Conservation (phyloP, 2,329 filamentous ascomycete genomes). For the Cladophialophora psammophila region DNA sequence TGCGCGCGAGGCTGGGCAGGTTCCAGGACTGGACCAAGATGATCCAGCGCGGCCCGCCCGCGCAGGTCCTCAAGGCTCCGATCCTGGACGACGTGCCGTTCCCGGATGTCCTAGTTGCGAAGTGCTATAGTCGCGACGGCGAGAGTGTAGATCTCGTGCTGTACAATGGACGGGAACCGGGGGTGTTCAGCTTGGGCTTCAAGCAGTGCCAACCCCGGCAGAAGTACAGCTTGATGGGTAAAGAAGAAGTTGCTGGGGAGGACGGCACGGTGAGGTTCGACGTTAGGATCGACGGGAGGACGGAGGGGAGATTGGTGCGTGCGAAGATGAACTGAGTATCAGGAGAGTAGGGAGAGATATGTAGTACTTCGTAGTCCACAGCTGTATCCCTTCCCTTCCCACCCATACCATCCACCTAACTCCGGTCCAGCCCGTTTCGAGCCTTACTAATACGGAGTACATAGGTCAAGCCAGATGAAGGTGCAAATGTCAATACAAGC, state of each 20-base stretch:
- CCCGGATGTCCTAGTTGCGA: slow-evolving; percentile 32
- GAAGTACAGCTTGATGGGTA: slow-evolving; percentile 22
- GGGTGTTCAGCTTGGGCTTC: slow-evolving; percentile 20
- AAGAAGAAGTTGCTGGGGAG: slow-evolving; percentile 1
- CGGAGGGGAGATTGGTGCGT: slow-evolving; percentile 17
- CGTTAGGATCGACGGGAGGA: slow-evolving; percentile 17
- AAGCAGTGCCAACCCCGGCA: slow-evolving; percentile 10
- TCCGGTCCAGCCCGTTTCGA: too few species aligned
- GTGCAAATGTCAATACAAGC: too few species aligned
- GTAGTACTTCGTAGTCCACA: neutral
- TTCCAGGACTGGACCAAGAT: slow-evolving; percentile 30
- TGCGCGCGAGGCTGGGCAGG: slow-evolving; percentile 17
- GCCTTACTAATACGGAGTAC: too few species aligned
- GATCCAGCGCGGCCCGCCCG: slow-evolving; percentile 25
- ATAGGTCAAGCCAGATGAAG: too few species aligned
- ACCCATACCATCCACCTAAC: too few species aligned
- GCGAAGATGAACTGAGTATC: neutral
- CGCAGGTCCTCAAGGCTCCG: slow-evolving; percentile 17
- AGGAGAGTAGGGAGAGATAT: neutral
- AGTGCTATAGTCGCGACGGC: slow-evolving; percentile 26
- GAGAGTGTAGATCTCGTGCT: slow-evolving; percentile 28
- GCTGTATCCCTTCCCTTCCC: neutral
- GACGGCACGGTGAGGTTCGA: slow-evolving; percentile 25
- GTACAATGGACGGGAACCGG: slow-evolving; percentile 22
- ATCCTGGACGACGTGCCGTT: slow-evolving; percentile 26